phyloP scores from a whole-genome alignment of 2,329 filamentous ascomycete species.

The Aschersonia sp. region DNA sequence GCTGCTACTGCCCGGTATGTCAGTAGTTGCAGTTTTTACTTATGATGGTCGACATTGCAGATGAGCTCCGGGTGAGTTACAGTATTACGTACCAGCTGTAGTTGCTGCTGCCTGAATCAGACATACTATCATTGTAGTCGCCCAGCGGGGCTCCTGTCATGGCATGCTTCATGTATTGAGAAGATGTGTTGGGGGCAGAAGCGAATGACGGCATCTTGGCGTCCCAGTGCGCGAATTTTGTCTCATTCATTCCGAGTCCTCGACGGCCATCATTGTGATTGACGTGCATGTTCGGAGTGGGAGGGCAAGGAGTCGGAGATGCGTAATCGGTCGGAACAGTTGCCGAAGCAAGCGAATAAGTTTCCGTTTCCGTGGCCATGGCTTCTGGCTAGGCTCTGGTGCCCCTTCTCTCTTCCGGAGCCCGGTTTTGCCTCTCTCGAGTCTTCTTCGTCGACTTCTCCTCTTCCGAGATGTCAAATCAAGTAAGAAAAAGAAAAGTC shows the following conservation, averaged over 20 bases:
- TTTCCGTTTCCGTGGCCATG: constrained; percentile 19
- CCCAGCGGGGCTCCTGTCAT: neutral
- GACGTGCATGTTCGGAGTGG: neutral
- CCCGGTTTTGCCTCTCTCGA: too few relatives aligned
- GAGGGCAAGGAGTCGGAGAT: constrained; percentile 11
- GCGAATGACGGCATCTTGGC: constrained; percentile 10
- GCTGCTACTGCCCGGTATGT: neutral
- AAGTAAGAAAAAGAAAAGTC: too few relatives aligned
- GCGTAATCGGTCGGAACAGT: constrained; percentile 16
- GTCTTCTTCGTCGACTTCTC: too few relatives aligned
- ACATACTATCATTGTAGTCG: constrained; percentile 6
- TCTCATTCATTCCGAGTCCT: constrained; percentile 3
- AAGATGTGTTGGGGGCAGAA: neutral
- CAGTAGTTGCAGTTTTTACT: neutral
- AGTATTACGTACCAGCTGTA: constrained; percentile 3
- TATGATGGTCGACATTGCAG: neutral
- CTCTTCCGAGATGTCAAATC: too few relatives aligned
- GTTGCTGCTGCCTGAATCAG: constrained; percentile 5
- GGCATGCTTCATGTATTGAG: constrained; percentile 1
- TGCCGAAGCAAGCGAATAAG: constrained; percentile 15
- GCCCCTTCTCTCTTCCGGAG: neutral
- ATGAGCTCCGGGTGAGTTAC: neutral
- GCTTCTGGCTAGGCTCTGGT: neutral
- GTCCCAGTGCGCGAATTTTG: constrained; percentile 14
- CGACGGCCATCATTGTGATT: neutral